Evolutionary conservation across 805 yeast genomes (phyloP).

Genomic region (Teunomyces cretensis): DNA sequence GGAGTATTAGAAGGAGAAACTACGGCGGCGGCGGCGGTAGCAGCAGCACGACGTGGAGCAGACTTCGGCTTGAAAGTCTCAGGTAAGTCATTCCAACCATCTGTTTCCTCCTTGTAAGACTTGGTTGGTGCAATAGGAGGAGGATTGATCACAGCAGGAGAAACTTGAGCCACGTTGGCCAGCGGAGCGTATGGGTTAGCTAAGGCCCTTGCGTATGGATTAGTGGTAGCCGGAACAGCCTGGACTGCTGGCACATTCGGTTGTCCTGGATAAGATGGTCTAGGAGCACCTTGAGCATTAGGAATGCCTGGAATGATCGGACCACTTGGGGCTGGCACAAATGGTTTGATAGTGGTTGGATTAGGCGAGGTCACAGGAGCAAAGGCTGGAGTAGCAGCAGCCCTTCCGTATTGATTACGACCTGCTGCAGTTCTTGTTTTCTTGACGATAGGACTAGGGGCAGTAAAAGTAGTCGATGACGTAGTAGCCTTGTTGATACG

Average conservation of each 20-base stretch:
- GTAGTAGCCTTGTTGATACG: slow-evolving; percentile 69
- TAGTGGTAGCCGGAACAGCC: slow-evolving; percentile 7
- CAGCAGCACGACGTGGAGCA: slow-evolving; percentile 42
- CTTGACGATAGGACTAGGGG: slow-evolving; percentile 15
- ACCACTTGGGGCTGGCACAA: slow-evolving; percentile 21
- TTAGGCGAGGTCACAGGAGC: slow-evolving; percentile 2
- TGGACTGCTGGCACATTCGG: slow-evolving; percentile 2
- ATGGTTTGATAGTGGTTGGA: slow-evolving; percentile 9
- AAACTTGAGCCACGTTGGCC: slow-evolving; percentile 9
- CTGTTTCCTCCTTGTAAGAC: slow-evolving; percentile 46
- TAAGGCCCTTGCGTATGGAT: slow-evolving; percentile 34
- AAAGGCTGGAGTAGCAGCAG: slow-evolving; percentile 4
- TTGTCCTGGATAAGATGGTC: slow-evolving; percentile 1
- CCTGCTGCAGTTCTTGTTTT: slow-evolving; percentile 2
- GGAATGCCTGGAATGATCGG: slow-evolving; percentile 30
- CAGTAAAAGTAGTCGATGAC: slow-evolving; percentile 15
- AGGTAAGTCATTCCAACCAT: slow-evolving; percentile 76
- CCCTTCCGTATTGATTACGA: slow-evolving; percentile 2
- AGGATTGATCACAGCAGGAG: slow-evolving; percentile 18
- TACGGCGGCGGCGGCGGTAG: slow-evolving; percentile 15
- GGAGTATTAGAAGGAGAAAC: slow-evolving; percentile 14
- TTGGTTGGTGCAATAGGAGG: slow-evolving; percentile 22
- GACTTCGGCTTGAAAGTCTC: slow-evolving; percentile 44
- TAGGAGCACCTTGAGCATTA: slow-evolving; percentile 1
- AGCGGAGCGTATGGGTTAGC: slow-evolving; percentile 24